Conservation (phyloP, 257 asterid species). For the Primulina tabacum region DNA sequence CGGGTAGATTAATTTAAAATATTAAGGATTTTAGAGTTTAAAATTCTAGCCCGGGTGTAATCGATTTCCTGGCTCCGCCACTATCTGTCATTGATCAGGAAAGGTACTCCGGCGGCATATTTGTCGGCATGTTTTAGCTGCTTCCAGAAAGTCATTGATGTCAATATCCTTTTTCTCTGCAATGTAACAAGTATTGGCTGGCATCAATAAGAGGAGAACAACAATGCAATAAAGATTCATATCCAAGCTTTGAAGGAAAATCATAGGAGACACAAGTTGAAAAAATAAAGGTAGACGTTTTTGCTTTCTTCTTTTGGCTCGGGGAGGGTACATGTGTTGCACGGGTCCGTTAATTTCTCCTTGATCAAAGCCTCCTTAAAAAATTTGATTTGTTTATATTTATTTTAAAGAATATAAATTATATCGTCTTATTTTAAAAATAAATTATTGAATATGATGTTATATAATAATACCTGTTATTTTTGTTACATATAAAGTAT, state of each 20-base stretch:
- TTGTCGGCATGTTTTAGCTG: slow-evolving; percentile 66
- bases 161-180: slow-evolving; percentile 82
- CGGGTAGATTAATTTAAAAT: too few relatives aligned
- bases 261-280: background rate
- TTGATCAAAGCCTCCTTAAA: background rate
- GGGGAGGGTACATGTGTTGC: background rate
- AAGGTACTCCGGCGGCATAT: slow-evolving; percentile 67
- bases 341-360: background rate
- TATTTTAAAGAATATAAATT: too few relatives aligned
- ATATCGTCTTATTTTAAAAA: too few relatives aligned
- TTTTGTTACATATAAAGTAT: too few relatives aligned
- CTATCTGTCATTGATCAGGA: slow-evolving; percentile 84
- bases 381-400: too few relatives aligned
- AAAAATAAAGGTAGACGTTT: background rate
- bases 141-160: slow-evolving; percentile 70
- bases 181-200: slow-evolving; percentile 11
- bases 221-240: slow-evolving; percentile 1
- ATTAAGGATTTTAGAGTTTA: too few relatives aligned
- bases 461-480: too few relatives aligned
- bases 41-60: too few relatives aligned
- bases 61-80: too few relatives aligned
- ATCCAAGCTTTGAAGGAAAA: slow-evolving; percentile 6
- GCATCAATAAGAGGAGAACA: background rate
- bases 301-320: background rate
- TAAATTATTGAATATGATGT: too few relatives aligned